A percentile compares a stretch with the other conserved stretches of the same genome.
Evolutionary conservation across 1,139 yeast genomes (phyloP).

Genomic region (Suhomyces coccinellae): DNA sequence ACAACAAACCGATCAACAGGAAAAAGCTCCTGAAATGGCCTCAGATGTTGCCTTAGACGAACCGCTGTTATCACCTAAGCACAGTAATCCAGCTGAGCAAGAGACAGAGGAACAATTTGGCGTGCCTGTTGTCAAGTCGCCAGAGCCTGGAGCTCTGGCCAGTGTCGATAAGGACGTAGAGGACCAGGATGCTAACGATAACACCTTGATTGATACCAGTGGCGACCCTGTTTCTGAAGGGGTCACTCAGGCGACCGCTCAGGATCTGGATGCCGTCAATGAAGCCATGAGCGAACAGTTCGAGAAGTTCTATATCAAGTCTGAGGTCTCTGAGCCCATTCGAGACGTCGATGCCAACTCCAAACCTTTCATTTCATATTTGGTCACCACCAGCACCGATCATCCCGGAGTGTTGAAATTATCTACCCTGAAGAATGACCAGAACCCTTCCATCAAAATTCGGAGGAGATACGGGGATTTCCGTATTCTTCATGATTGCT

Average conservation of each 20-base stretch:
- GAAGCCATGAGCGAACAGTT: conserved; percentile 12
- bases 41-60: background rate
- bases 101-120: background rate
- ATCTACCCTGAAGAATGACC: conserved; percentile 16
- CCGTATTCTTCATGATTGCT: conserved; percentile 70
- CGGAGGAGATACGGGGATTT: conserved; percentile 85
- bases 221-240: conserved; percentile 1
- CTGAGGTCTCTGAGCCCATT: conserved; percentile 67
- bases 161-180: background rate
- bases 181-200: conserved; percentile 1
- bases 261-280: background rate
- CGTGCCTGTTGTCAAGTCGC: background rate
- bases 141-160: background rate
- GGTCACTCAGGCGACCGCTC: background rate
- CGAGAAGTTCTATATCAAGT: conserved; percentile 31
- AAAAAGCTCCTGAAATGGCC: background rate
- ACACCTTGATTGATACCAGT: conserved; percentile 2
- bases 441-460: conserved; percentile 50
- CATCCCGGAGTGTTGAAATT: conserved; percentile 45
- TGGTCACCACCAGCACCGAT: conserved; percentile 63
- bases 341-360: conserved; percentile 76
- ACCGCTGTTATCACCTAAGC: background rate
- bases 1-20: background rate
- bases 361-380: conserved; percentile 78
- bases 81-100: background rate